phyloP scores from a whole-genome alignment of 352 stramenopile species.

The Pseudoperonospora humuli region DNA sequence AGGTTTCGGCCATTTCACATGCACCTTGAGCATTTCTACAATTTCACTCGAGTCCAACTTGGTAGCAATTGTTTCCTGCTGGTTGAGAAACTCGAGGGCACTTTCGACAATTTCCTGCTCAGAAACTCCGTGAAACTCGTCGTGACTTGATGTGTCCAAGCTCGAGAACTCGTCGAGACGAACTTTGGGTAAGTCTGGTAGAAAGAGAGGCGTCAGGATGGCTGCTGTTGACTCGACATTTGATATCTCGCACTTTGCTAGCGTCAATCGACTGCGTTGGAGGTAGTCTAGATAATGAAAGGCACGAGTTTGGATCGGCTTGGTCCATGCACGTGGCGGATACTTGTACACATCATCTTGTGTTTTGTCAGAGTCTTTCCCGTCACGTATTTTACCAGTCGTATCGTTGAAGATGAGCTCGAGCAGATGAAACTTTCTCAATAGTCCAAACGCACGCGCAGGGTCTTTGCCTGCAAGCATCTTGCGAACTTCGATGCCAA shows the following conservation, averaged over 20 bases:
- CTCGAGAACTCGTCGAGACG: constrained; percentile 5
- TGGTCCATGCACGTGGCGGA: constrained; percentile 26
- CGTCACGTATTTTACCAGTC: constrained; percentile 10
- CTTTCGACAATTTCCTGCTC: constrained; percentile 34
- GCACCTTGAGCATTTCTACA: constrained; percentile 65
- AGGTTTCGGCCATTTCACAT: constrained; percentile 69
- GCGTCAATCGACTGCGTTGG: constrained; percentile 35
- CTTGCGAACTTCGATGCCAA: constrained; percentile 84
- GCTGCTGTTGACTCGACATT: constrained; percentile 50
- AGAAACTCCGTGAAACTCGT: constrained; percentile 8
- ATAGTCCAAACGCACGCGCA: constrained; percentile 43
- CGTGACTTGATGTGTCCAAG: neutral
- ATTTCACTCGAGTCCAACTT: constrained; percentile 33
- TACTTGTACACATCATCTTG: constrained; percentile 12
- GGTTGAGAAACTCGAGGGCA: constrained; percentile 26
- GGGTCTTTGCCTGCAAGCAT: constrained; percentile 63
- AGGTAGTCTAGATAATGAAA: constrained; percentile 33
- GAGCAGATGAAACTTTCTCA: constrained; percentile 51
- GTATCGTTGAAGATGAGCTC: constrained; percentile 62
- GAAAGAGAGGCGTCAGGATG: constrained; percentile 43
- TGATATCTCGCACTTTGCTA: constrained; percentile 40
- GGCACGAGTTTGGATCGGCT: constrained; percentile 21
- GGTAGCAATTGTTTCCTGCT: constrained; percentile 17
- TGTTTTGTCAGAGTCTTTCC: neutral
- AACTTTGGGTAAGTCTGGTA: constrained; percentile 19